Percentiles rank a stretch among this genome's conserved stretches.
phyloP scores from a whole-genome alignment of 352 stramenopile species.

The Phytophthora pistaciae region DNA sequence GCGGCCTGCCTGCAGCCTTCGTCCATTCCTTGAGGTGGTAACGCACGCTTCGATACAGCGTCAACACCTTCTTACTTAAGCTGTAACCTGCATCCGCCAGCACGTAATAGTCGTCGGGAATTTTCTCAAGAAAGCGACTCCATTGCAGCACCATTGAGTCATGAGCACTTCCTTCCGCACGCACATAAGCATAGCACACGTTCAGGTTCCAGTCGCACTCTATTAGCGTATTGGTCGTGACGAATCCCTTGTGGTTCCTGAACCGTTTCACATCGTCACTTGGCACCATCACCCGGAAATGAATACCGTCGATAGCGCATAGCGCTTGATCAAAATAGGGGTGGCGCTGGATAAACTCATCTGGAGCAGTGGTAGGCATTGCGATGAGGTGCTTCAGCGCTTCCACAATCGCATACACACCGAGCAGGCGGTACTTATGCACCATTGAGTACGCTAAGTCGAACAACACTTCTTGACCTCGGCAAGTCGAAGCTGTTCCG shows the following conservation, averaged over 20 bases:
- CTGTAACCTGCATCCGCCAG: slow-evolving; percentile 20
- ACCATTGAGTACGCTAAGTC: neutral
- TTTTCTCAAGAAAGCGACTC: neutral
- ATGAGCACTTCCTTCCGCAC: slow-evolving; percentile 16
- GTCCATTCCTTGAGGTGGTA: slow-evolving; percentile 13
- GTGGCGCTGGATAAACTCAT: neutral
- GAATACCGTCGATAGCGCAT: neutral
- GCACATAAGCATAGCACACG: slow-evolving; percentile 10
- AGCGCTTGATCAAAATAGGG: neutral
- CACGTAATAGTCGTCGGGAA: slow-evolving; percentile 6
- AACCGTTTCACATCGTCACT: slow-evolving; percentile 19
- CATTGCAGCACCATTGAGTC: slow-evolving; percentile 21
- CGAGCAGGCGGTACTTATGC: neutral
- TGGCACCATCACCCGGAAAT: slow-evolving; percentile 3
- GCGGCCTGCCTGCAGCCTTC: neutral
- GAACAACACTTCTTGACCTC: neutral
- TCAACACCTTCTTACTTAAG: slow-evolving; percentile 7
- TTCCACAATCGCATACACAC: neutral
- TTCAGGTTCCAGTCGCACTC: slow-evolving; percentile 22
- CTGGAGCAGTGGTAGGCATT: neutral
- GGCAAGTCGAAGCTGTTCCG: neutral
- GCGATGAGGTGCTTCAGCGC: neutral
- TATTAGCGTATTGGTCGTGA: slow-evolving; percentile 12
- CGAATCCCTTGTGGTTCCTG: slow-evolving; percentile 9
- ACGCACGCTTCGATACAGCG: slow-evolving; percentile 8